Conservation (phyloP, 192 early-diverging fungal species). For the Umbelopsis sp. region DNA sequence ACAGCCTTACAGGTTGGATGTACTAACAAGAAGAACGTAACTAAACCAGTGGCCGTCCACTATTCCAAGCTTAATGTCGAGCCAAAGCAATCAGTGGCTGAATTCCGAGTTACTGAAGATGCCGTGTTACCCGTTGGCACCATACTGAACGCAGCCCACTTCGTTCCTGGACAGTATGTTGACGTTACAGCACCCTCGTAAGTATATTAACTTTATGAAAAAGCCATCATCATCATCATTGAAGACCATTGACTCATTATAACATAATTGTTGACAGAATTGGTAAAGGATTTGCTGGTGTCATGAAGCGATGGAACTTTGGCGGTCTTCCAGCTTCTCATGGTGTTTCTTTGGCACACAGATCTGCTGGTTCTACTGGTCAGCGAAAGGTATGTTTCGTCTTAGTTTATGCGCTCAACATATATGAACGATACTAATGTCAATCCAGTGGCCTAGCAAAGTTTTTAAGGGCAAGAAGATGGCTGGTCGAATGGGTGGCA, state of each 20-base stretch:
- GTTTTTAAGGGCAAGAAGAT: conserved; percentile 98
- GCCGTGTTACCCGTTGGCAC: conserved; percentile 83
- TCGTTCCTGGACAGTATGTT: conserved; percentile 94
- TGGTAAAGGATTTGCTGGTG: conserved; percentile 95
- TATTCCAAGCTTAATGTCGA: conserved; percentile 67
- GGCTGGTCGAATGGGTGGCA: conserved; percentile 94
- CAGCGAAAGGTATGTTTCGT: conserved; percentile 57
- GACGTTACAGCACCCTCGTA: conserved; percentile 85
- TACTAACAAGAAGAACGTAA: conserved; percentile 62
- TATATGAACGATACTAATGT: conserved; percentile 18
- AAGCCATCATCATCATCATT: background rate
- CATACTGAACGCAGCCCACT: conserved; percentile 81
- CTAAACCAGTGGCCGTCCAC: conserved; percentile 76
- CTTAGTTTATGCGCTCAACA: background rate
- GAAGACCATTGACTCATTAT: background rate
- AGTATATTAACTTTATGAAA: conserved; percentile 24
- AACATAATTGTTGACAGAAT: conserved; percentile 46
- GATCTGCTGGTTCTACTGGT: conserved; percentile 89
- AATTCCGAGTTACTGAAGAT: conserved; percentile 85
- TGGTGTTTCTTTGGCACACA: conserved; percentile 89
- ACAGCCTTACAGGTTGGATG: conserved; percentile 71
- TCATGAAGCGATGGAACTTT: conserved; percentile 97
- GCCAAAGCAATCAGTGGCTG: conserved; percentile 79
- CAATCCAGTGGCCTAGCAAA: conserved; percentile 69
- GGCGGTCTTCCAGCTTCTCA: conserved; percentile 91